Conservation (phyloP, 1,284 basidiomycete genomes). For the Earliella scabrosa region DNA sequence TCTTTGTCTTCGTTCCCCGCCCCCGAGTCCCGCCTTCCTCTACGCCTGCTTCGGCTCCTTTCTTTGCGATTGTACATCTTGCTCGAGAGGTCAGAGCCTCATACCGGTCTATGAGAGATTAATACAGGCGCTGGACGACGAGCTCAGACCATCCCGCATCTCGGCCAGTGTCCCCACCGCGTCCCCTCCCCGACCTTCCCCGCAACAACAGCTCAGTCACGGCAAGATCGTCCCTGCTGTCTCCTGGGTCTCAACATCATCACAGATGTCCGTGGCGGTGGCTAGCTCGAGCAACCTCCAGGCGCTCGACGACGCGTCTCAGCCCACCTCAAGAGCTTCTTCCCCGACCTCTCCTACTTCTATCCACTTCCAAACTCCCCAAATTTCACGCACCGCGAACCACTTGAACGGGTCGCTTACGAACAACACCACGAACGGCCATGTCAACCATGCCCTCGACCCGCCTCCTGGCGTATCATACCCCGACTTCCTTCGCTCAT, state of each 20-base stretch:
- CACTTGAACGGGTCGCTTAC: constrained; percentile 29
- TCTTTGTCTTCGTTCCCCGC: constrained; percentile 11
- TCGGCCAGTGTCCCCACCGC: too few species aligned
- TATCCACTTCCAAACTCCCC: constrained; percentile 40
- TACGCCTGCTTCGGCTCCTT: constrained; percentile 5
- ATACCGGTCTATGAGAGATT: constrained; percentile 26
- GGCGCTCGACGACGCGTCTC: constrained; percentile 40
- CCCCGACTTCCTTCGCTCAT: constrained; percentile 65
- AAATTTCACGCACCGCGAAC: constrained; percentile 27
- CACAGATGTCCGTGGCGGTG: constrained; percentile 45
- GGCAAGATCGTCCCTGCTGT: not conserved
- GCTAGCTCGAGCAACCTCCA: constrained; percentile 42
- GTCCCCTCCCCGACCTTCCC: constrained; percentile 4
- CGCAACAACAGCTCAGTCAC: constrained; percentile 15
- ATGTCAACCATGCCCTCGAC: constrained; percentile 47
- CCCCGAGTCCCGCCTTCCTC: constrained; percentile 3
- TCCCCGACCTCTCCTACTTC: constrained; percentile 58
- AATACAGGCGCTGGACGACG: constrained; percentile 19
- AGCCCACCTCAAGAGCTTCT: constrained; percentile 48
- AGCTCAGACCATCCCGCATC: constrained; percentile 18
- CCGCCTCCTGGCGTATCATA: constrained; percentile 62
- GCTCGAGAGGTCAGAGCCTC: constrained; percentile 11
- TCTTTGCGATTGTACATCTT: not conserved
- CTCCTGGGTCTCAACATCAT: not conserved
- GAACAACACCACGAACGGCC: constrained; percentile 13